Percentiles rank a stretch among this genome's conserved stretches.
Evolutionary conservation across 2,329 filamentous ascomycete species (phyloP).

Genomic region (Cucurbitaria berberidis): DNA sequence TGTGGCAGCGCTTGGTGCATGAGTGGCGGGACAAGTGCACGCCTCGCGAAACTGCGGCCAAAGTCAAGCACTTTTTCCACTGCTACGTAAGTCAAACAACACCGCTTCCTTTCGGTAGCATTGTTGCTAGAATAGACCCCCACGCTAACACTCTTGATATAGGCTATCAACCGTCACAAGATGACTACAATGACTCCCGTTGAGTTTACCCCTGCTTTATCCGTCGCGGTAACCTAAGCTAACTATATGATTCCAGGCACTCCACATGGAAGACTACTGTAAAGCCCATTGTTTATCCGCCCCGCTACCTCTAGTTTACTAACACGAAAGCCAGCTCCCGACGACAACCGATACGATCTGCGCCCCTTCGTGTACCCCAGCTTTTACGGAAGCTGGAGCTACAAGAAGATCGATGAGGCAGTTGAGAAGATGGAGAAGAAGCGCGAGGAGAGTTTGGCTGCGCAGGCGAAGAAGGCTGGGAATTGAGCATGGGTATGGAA

Average conservation of each 20-base stretch:
- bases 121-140: background rate
- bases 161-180: constrained; percentile 62
- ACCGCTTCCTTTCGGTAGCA: background rate
- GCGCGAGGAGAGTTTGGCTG: background rate
- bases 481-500: too few relatives aligned
- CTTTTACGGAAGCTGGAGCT: background rate
- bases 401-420: constrained; percentile 1
- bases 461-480: background rate
- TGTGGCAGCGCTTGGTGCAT: constrained; percentile 60
- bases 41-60: constrained; percentile 55
- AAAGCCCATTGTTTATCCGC: background rate
- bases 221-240: background rate
- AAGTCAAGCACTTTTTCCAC: constrained; percentile 53
- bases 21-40: constrained; percentile 53
- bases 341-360: constrained; percentile 63
- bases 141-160: background rate
- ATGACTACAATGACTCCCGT: constrained; percentile 43
- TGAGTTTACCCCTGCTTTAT: background rate
- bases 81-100: constrained; percentile 43
- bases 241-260: background rate
- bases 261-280: constrained; percentile 53
- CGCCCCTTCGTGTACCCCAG: constrained; percentile 14
- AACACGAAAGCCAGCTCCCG: constrained; percentile 41
- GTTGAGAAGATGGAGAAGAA: constrained; percentile 6
- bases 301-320: background rate